phyloP scores from a whole-genome alignment of 2,329 filamentous ascomycete genomes.

The Microascus cirrosus region DNA sequence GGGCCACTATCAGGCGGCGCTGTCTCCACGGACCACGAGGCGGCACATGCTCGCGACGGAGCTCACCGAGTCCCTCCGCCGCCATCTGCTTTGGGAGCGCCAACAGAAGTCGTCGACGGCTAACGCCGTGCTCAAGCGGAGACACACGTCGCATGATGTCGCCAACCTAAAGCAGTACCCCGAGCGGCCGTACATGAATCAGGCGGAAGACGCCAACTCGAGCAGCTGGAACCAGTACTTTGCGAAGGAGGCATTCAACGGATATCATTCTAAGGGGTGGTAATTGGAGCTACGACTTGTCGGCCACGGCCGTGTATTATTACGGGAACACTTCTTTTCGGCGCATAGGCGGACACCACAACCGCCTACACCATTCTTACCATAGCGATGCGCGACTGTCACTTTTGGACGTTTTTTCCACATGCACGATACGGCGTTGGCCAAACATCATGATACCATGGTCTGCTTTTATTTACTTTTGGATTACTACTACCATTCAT shows the following conservation, averaged over 20 bases:
- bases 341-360: background rate
- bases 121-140: conserved; percentile 78
- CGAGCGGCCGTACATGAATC: conserved; percentile 49
- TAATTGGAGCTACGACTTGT: conserved; percentile 12
- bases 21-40: conserved; percentile 84
- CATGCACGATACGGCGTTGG: conserved; percentile 1
- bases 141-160: conserved; percentile 84
- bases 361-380: background rate
- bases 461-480: background rate
- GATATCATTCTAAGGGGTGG: conserved; percentile 32
- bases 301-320: conserved; percentile 1
- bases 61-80: conserved; percentile 82
- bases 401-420: background rate
- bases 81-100: conserved; percentile 88
- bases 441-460: background rate
- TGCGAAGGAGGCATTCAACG: conserved; percentile 56
- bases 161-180: conserved; percentile 79
- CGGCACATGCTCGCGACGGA: conserved; percentile 94
- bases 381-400: background rate
- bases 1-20: conserved; percentile 54
- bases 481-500: background rate
- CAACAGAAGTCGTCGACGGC: conserved; percentile 87
- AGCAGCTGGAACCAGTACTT: conserved; percentile 82
- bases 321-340: background rate
- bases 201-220: conserved; percentile 51